Evolutionary conservation across 2,329 filamentous ascomycete species (phyloP), one percentile per base, ranked within the genome.

Genomic region (Aureobasidium musti): DNA sequence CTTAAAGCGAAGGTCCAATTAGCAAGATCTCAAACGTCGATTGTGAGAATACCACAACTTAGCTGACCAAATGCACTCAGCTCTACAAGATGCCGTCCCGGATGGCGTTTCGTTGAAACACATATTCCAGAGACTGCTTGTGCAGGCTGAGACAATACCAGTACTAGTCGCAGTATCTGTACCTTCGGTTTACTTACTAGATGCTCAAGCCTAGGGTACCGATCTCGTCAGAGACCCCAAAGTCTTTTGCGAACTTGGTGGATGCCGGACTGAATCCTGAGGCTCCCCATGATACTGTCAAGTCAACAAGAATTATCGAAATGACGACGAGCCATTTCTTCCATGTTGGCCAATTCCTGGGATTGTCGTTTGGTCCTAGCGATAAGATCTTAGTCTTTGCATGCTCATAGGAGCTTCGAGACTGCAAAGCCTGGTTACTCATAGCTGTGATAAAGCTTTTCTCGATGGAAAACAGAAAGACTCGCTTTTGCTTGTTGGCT

Each of bases 231-330:
- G 64, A 66, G 13, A 81, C 72, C 14, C 74, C 72, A 66, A 83
- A 79, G 19, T 80, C 77, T 10, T 76, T 72, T 1, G 74, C 75
- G 63, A 83, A 81, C 49, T 79, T 78, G n/a, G 68, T 70, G 17
- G 75, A 72, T 0, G 77, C 79, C 0, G 82, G 81, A 2, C 79
- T 82, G 70, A 80, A 83, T 10, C 81, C 81, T 6, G 79, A 81
- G 1, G 81, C 81, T 10, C 79, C 80, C 77, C 80, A 83, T 7
- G 37, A 47, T 13, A 66, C 52, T 1, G 41, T 35, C 21, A 66
- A 17, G 39, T 66, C 63, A 59, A 77, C 77, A 35, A 76, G 72
- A 2, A 76, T 72, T 41, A 78, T 77, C 21, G 72, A 72, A 33
- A 73, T 73, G 5, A 77, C 71, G 72, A 77, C 75, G 7, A 74